Conservation (phyloP, 169 alveolate genomes). For the Plasmodium knowlesi region DNA sequence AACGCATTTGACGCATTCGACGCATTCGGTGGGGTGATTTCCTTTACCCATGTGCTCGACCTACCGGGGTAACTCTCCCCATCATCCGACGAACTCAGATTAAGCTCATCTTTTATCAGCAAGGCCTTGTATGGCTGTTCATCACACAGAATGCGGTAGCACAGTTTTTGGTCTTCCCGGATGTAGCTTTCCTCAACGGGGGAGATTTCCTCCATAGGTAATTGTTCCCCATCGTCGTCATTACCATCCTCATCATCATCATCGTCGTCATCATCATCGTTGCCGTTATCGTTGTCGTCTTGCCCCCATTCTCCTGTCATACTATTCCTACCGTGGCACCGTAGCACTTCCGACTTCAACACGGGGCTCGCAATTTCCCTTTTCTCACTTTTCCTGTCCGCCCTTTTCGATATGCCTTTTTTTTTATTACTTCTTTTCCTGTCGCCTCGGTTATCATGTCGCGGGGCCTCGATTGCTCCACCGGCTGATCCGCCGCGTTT, state of each 20-base stretch:
- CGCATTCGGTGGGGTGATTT: background rate
- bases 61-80: background rate
- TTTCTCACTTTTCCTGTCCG: background rate
- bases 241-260: too few species aligned
- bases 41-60: background rate
- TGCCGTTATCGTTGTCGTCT: too few species aligned
- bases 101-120: background rate
- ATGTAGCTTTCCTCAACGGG: conserved; percentile 8
- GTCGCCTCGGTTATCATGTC: background rate
- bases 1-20: background rate
- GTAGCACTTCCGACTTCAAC: background rate
- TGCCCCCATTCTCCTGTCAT: background rate
- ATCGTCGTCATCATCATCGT: too few species aligned
- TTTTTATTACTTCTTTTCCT: background rate
- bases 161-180: conserved; percentile 29
- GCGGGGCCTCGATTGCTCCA: background rate
- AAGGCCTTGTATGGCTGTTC: conserved; percentile 69
- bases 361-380: background rate
- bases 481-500: background rate
- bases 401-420: background rate
- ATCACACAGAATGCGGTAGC: conserved; percentile 6
- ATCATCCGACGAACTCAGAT: conserved; percentile 13
- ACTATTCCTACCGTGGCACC: background rate
- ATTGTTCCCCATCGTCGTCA: background rate
- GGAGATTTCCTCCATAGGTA: background rate